Evolutionary conservation across 202 grass and related monocot genomes (phyloP).

Genomic region (Thinopyrum obtusiflorum): DNA sequence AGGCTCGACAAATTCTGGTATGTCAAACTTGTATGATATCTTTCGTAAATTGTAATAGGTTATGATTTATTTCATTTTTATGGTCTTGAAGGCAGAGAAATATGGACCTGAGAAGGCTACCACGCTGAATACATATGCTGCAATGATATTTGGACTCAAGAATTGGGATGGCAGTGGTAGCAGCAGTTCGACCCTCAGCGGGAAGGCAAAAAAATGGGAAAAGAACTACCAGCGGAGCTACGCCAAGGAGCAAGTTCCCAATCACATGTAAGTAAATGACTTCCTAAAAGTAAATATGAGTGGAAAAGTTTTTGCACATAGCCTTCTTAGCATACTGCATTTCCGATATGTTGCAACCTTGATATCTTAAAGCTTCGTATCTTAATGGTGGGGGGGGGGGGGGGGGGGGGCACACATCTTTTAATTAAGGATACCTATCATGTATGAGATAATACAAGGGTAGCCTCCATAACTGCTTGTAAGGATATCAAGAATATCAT

Average conservation of each 20-base stretch:
- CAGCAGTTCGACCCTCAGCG: background rate
- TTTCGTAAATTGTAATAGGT: no score
- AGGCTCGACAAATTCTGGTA: no score
- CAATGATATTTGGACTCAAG: background rate
- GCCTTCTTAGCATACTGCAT: background rate
- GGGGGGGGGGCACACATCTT: no score
- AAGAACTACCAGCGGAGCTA: no score
- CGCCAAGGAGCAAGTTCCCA: no score
- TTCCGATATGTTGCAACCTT: background rate
- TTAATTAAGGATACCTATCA: no score
- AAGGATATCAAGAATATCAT: background rate
- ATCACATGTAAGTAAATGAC: no score
- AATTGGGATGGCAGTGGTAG: background rate
- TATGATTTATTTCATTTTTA: no score
- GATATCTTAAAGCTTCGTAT: background rate
- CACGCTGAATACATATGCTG: background rate
- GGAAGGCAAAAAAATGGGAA: background rate
- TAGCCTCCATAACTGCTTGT: background rate
- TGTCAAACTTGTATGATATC: no score
- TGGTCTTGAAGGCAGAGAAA: no score
- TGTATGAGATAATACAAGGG: background rate
- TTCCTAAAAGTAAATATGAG: background rate
- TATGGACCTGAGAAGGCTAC: no score
- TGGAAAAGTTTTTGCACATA: background rate
- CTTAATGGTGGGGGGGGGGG: no score